Percentiles rank a stretch among this genome's conserved stretches.
These are phyloP conservation scores for Gynandropsis gynandra DNA, from an alignment of 345 rosid genomes.

Conservation along the genomic window DNA sequence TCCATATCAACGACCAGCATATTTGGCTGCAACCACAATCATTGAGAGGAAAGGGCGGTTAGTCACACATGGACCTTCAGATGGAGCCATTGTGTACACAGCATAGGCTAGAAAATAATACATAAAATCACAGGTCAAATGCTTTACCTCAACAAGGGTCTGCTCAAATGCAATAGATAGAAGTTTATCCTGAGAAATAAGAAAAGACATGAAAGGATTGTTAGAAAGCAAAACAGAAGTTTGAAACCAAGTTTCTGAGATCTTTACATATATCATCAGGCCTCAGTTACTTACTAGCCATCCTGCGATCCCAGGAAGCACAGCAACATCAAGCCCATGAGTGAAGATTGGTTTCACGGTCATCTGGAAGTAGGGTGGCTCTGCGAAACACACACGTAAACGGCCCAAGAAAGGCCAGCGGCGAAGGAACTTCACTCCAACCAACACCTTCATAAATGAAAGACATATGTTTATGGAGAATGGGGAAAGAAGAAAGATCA, in stretches of 20 bases:
- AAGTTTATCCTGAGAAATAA: slow-evolving; percentile 68
- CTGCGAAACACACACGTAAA: slow-evolving; percentile 80
- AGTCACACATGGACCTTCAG: no score
- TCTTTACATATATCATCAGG: slow-evolving; percentile 30
- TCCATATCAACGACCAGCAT: slow-evolving; percentile 93
- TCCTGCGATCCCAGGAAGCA: slow-evolving; percentile 90
- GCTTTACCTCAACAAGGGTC: slow-evolving; percentile 64
- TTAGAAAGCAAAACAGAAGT: slow-evolving; percentile 3
- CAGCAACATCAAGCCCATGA: slow-evolving; percentile 80
- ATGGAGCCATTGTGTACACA: no score
- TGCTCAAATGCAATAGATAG: slow-evolving; percentile 84
- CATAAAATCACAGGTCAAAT: slow-evolving; percentile 5
- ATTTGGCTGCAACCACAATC: slow-evolving; percentile 64
- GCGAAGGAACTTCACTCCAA: slow-evolving; percentile 83
- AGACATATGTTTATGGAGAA: no score
- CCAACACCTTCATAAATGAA: slow-evolving; percentile 49
- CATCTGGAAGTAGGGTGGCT: slow-evolving; percentile 96
- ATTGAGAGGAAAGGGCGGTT: slow-evolving; percentile 13
- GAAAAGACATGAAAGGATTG: slow-evolving; percentile 1
- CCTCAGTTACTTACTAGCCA: slow-evolving; percentile 73
- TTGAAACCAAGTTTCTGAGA: slow-evolving; percentile 3
- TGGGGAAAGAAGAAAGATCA: no score
- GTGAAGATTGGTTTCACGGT: slow-evolving; percentile 70
- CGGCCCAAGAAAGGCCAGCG: slow-evolving; percentile 91
- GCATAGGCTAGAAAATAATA: not conserved